These are phyloP conservation scores for Marasmius fiardii DNA, from an alignment of 1,284 basidiomycete genomes.

Conservation along the genomic window DNA sequence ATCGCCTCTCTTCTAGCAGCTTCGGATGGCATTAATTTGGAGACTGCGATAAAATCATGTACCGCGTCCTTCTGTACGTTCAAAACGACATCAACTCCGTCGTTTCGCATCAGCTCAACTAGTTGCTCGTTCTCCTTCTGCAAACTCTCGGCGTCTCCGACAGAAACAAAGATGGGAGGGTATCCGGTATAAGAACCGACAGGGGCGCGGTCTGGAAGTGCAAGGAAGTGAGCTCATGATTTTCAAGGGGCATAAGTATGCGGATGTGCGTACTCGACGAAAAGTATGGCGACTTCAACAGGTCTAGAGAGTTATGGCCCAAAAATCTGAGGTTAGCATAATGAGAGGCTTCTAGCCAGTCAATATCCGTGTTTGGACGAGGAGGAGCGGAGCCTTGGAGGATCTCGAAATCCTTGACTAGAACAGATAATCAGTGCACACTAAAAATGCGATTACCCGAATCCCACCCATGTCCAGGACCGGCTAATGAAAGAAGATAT, in stretches of 20 bases:
- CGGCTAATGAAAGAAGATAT: slow-evolving; percentile 12
- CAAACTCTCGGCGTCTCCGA: slow-evolving; percentile 18
- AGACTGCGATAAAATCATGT: slow-evolving; percentile 18
- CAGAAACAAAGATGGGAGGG: slow-evolving; percentile 18
- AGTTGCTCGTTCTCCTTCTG: slow-evolving; percentile 14
- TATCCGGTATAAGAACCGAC: slow-evolving; percentile 16
- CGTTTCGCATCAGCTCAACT: slow-evolving; percentile 9
- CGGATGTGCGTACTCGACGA: slow-evolving; percentile 14
- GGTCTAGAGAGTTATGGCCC: slow-evolving; percentile 11
- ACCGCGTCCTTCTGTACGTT: slow-evolving; percentile 20
- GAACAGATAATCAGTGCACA: too few species aligned
- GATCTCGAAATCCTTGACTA: slow-evolving; percentile 20
- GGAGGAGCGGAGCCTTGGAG: slow-evolving; percentile 2
- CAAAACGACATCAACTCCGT: slow-evolving; percentile 20
- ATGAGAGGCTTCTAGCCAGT: slow-evolving; percentile 18
- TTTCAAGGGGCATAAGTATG: background rate
- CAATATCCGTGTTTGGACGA: slow-evolving; percentile 17
- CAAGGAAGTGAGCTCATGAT: background rate
- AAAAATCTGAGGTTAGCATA: slow-evolving; percentile 18
- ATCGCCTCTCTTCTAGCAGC: slow-evolving; percentile 5
- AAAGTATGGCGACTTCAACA: slow-evolving; percentile 13
- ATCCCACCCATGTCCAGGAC: slow-evolving; percentile 16
- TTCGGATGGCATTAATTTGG: slow-evolving; percentile 4
- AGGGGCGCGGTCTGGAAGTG: slow-evolving; percentile 15
- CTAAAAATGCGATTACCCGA: too few species aligned